Base-by-base conservation (phyloP, 257 asterid species). In the Solanum pinnatisectum region DNA sequence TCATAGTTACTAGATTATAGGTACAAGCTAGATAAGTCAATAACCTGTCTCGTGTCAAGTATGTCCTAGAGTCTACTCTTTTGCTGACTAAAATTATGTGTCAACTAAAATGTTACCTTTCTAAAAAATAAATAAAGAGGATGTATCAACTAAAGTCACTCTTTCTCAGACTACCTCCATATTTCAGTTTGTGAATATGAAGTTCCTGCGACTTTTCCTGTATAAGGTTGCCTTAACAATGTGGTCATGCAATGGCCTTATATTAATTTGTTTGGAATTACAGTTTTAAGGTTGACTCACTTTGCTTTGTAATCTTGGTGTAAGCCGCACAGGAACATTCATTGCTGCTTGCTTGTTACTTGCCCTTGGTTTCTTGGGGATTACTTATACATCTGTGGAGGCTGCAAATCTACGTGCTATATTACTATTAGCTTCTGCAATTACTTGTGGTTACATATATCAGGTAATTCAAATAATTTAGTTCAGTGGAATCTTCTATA, bases 371-470 rank as follows among this genome's bases (percentile, higher is more conserved):
- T 90, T 97, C 74, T 20, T 71, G 44, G 99, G 99, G 76, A 94
- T 97, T 90, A 83, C 89, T 78, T 91, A 92, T 93, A 95, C 91
- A 68, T 90, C 99, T 16, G 14, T 93, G 12, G 94, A 93, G 90
- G 98, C 98, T 65, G 92, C 93, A 89, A 97, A 92, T 87, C 37
- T 87, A 68, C 92, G 92, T 40, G 88, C 98, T 23, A 81, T 96
- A 68, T 59, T 94, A 40, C 91, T 97, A 85, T 90, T 97, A 70
- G 88, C 94, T 16, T 92, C 87, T 83, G 93, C 98, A 65, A 90
- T 97, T 86, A 81, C 91, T 85, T 95, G 99, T 72, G 99, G 98
- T 88, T 95, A 93, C 87, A 86, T 97, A 39, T 97, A 97, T 91
- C 99, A 96, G 98, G 99, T 95, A 86, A 71, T 52, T 72, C 18